Percentiles rank a stretch among this genome's conserved stretches.
These are phyloP conservation scores for Triticum timopheevii DNA, from an alignment of 176 grass and related monocot genomes.

Conservation along the genomic window DNA sequence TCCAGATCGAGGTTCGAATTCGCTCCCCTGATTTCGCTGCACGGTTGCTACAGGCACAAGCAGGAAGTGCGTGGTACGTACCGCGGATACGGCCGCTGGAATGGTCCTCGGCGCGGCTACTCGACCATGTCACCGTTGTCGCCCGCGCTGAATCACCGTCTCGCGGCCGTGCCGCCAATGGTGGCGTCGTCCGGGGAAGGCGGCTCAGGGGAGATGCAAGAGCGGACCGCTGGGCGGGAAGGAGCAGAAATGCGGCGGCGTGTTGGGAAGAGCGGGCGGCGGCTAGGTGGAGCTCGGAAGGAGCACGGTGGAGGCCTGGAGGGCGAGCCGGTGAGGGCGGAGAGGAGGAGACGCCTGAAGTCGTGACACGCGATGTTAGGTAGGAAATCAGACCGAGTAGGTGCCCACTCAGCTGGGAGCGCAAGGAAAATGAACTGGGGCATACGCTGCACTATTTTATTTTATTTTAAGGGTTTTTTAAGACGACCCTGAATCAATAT, in stretches of 20 bases:
- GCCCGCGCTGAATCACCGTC: neutral
- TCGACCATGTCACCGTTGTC: neutral
- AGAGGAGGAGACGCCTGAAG: neutral
- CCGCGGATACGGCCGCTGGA: neutral
- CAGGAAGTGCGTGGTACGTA: neutral
- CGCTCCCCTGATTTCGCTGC: neutral
- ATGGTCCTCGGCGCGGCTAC: neutral
- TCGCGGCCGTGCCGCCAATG: neutral
- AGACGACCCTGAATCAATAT: no score
- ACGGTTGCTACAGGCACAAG: neutral
- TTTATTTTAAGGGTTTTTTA: no score
- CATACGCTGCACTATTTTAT: neutral
- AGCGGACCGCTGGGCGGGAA: neutral
- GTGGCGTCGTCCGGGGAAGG: neutral
- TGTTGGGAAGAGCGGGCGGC: neutral
- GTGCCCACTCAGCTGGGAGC: neutral
- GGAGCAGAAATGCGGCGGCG: neutral
- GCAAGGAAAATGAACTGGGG: neutral
- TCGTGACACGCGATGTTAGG: neutral
- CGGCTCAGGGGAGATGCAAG: neutral
- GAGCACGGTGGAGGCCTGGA: neutral
- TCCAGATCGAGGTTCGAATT: neutral
- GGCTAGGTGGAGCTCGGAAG: neutral
- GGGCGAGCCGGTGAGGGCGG: neutral
- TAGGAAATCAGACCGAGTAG: neutral